A percentile compares a stretch with the other conserved stretches of the same genome.
These are phyloP conservation scores for Oenanthe sinensis DNA, from an alignment of 129 eudicot genomes.

Conservation along the genomic window DNA sequence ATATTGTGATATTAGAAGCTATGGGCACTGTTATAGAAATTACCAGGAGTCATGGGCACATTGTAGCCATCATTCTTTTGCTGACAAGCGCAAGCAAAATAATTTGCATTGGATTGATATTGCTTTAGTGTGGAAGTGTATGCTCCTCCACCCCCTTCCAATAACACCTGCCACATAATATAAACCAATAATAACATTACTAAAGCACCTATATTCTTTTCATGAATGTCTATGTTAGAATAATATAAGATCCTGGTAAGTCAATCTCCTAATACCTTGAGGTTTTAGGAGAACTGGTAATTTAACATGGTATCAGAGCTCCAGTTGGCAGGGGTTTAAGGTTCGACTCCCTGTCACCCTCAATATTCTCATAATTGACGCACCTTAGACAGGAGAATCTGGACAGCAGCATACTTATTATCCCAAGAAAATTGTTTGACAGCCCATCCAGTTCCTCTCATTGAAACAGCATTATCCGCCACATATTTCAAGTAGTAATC, in stretches of 20 bases:
- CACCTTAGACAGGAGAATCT: slow-evolving; percentile 72
- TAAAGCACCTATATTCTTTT: background rate
- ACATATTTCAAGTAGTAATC: slow-evolving; percentile 60
- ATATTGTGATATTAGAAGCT: background rate
- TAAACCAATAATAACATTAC: background rate
- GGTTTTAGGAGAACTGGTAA: too few species aligned
- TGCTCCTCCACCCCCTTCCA: slow-evolving; percentile 69
- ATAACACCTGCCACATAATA: slow-evolving; percentile 31
- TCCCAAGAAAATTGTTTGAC: slow-evolving; percentile 73
- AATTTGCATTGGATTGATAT: slow-evolving; percentile 82
- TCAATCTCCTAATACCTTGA: too few species aligned
- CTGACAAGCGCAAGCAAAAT: slow-evolving; percentile 73
- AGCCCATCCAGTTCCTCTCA: slow-evolving; percentile 92
- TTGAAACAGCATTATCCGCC: slow-evolving; percentile 50
- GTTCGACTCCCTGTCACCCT: too few species aligned
- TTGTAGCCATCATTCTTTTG: slow-evolving; percentile 86
- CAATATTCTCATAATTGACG: too few species aligned
- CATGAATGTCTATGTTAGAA: background rate
- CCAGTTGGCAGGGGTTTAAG: too few species aligned
- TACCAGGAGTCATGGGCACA: slow-evolving; percentile 81
- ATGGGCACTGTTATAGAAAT: background rate
- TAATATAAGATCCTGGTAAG: too few species aligned
- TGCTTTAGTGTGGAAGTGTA: slow-evolving; percentile 59
- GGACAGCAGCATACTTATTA: slow-evolving; percentile 62
- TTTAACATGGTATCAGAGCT: too few species aligned